Base-by-base conservation (phyloP, 306 rosid genomes). In the Dalbergia cochinchinensis region DNA sequence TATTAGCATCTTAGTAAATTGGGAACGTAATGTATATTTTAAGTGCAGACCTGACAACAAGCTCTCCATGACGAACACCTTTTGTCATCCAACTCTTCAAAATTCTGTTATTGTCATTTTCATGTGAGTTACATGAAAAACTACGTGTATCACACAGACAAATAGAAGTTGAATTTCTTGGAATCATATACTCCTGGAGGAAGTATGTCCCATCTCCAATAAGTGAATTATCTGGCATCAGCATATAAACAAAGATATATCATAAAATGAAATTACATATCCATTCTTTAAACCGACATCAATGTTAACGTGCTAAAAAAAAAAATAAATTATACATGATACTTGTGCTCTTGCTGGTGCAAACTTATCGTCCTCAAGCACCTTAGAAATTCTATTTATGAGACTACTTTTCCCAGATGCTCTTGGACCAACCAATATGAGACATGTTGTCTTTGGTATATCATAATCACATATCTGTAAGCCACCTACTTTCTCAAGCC, bases 351-450 rank as follows among this genome's bases (percentile, higher is more conserved):
- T 91, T 16, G 77, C 90, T 1, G 94, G 80, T 37, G 83, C 84
- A 57, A 82, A 91, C 82, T 84, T 83, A 83, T 87, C 97, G 71
- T 83, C 83, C 50, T 92, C 97, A 66, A 94, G 73, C 81, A 87
- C 88, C 85, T 69, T 85, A 48, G 95, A 90, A 65, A 94, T 94
- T 85, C 88, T 87, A 73, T 94, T 94, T 66, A 94, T 74, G 80
- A 94, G 95, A 81, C 97, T 86, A 89, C 97, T 92, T 84, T 92
- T 94, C 68, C 97, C 98, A 7, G 98, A 91, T 80, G 91, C 90
- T 51, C 79, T 91, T 18, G 91, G 98, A 86, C 98, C 98, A 59
- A 92, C 78, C 87, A 94, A 86, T 67, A 92, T 16, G 55, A 94
- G 90, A 41, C 92, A 75, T 9, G 90, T 90, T 61, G 91, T 88